A percentile compares a stretch with the other conserved stretches of the same genome.
Conservation (phyloP, 257 asterid species). For the Solanum ossicruentum region DNA sequence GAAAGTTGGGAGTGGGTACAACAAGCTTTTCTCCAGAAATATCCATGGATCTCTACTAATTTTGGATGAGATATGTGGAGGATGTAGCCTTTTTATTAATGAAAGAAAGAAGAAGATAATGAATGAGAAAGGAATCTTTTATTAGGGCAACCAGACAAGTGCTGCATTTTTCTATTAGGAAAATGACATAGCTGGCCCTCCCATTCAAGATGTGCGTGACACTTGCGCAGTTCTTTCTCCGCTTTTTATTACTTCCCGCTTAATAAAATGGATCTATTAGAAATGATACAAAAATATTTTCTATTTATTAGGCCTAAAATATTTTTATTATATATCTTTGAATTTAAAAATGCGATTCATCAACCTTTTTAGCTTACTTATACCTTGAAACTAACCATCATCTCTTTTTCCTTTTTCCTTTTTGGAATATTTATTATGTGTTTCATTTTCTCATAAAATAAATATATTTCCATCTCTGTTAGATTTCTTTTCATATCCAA, state of each 20-base stretch:
- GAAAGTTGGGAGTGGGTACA: background rate
- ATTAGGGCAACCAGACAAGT: background rate
- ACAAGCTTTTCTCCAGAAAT: background rate
- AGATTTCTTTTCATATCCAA: too few species aligned
- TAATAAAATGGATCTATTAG: too few species aligned
- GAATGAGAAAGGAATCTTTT: background rate
- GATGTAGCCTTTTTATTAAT: background rate
- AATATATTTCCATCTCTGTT: too few species aligned
- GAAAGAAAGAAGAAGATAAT: background rate
- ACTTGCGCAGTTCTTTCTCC: background rate
- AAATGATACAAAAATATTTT: too few species aligned
- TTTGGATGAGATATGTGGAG: background rate
- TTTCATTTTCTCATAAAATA: too few species aligned
- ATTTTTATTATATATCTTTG: too few species aligned
- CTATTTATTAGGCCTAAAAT: too few species aligned
- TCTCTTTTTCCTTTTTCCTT: too few species aligned
- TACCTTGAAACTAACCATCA: too few species aligned
- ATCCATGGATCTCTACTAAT: background rate
- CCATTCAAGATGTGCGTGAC: background rate
- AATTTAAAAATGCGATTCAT: too few species aligned
- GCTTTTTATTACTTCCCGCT: too few species aligned
- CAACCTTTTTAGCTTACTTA: fast-evolving
- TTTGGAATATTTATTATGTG: too few species aligned
- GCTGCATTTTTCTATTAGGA: background rate
- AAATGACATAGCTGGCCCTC: background rate